These are phyloP conservation scores for Apiospora rasikravindrae DNA, from an alignment of 2,329 filamentous ascomycete genomes.

Conservation along the genomic window DNA sequence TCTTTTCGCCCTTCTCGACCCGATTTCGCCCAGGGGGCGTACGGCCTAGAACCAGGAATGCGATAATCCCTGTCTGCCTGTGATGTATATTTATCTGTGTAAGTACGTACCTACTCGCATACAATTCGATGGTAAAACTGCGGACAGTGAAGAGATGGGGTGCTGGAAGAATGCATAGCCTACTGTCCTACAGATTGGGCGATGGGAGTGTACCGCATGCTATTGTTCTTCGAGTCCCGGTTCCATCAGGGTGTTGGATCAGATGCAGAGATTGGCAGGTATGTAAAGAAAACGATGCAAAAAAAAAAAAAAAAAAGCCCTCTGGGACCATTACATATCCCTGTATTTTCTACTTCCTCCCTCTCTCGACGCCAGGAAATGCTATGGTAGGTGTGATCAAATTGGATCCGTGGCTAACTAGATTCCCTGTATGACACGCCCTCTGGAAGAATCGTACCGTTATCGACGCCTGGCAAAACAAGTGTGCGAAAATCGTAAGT, in stretches of 20 bases:
- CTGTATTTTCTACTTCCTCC: not conserved
- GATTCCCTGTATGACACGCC: not conserved
- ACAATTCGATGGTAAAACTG: not conserved
- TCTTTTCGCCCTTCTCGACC: not conserved
- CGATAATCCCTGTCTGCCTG: not conserved
- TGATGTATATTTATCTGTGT: not conserved
- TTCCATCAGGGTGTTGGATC: not conserved
- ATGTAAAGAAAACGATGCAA: not conserved
- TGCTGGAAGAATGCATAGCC: not conserved
- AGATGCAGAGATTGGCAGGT: too few species aligned
- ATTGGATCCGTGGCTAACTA: too few species aligned
- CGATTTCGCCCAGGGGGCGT: conserved; percentile 4
- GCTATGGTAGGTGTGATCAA: too few species aligned
- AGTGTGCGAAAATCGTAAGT: not conserved
- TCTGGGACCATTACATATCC: not conserved
- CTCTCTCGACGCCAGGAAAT: not conserved
- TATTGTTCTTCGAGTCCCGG: not conserved
- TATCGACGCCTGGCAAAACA: not conserved
- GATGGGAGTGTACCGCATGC: not conserved
- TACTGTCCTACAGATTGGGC: not conserved
- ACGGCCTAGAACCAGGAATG: not conserved
- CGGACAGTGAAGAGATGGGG: not conserved
- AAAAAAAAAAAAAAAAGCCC: not conserved
- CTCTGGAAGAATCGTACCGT: not conserved
- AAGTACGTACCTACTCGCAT: not conserved